Conservation (phyloP, 2,329 filamentous ascomycete species). For the Colletotrichum shisoi region DNA sequence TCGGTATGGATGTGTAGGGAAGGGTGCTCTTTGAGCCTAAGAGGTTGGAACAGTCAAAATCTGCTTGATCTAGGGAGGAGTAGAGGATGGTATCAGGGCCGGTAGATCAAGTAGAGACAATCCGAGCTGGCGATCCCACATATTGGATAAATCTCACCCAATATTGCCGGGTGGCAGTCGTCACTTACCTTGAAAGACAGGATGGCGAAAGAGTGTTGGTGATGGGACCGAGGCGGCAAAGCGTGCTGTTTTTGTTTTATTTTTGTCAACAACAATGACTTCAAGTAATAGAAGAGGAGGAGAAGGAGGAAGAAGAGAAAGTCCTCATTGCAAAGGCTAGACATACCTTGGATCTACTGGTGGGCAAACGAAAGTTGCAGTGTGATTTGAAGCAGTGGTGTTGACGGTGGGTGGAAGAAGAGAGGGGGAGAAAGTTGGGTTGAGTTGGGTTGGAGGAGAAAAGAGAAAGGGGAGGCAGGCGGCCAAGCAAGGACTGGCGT, state of each 20-base stretch:
- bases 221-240: conserved; percentile 21
- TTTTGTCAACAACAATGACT: not conserved
- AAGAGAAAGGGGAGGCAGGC: not conserved
- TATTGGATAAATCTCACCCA: not conserved
- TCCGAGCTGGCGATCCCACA: not conserved
- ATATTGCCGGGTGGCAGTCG: not conserved
- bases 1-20: not conserved
- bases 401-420: conserved; percentile 9
- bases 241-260: not conserved
- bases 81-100: not conserved
- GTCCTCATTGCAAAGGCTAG: not conserved
- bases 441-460: not conserved
- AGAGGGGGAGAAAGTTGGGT: not conserved
- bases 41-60: not conserved
- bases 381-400: conserved; percentile 9
- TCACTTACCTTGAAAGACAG: conserved; percentile 17
- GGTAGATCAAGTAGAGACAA: not conserved
- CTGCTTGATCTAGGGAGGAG: not conserved
- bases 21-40: not conserved
- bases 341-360: conserved; percentile 15
- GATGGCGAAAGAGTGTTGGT: conserved; percentile 9
- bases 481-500: not conserved
- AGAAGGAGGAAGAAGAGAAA: not conserved
- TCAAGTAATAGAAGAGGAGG: not conserved
- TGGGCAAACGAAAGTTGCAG: conserved; percentile 18